These are phyloP conservation scores for Gelatoporia subvermispora DNA, from an alignment of 768 basidiomycete genomes.

Conservation along the genomic window DNA sequence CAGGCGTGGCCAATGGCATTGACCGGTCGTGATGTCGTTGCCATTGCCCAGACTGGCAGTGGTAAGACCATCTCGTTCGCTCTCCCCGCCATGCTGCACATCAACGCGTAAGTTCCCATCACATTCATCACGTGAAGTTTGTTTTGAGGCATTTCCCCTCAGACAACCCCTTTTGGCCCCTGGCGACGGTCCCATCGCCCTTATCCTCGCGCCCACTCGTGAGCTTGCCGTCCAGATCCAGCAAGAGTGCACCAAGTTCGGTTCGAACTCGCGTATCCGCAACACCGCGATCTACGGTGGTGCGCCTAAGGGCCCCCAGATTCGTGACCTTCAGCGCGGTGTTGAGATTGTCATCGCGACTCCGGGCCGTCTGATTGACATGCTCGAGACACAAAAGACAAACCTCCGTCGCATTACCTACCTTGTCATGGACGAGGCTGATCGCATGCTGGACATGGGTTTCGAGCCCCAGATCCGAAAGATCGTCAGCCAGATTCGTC, in stretches of 20 bases:
- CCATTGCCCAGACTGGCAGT: constrained; percentile 96
- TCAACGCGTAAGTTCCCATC: constrained; percentile 78
- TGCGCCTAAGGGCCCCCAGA: constrained; percentile 97
- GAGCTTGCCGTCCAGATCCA: constrained; percentile 99
- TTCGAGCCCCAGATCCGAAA: constrained; percentile 99
- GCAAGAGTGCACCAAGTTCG: constrained; percentile 98
- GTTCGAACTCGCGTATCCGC: constrained; percentile 90
- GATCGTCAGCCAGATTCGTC: constrained; percentile 94
- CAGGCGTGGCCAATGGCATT: constrained; percentile 99
- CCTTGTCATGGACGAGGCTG: constrained; percentile 98
- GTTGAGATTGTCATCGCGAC: constrained; percentile 99
- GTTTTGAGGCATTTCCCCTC: background rate
- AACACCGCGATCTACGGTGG: constrained; percentile 99
- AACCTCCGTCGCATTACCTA: constrained; percentile 96
- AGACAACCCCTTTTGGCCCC: constrained; percentile 90
- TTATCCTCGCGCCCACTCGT: constrained; percentile 95
- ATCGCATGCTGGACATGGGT: constrained; percentile 99
- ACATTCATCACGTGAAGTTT: constrained; percentile 10
- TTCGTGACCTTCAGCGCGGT: constrained; percentile 94
- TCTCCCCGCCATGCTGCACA: constrained; percentile 98
- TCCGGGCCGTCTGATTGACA: constrained; percentile 98
- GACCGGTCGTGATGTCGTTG: constrained; percentile 88
- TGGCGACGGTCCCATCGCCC: constrained; percentile 95
- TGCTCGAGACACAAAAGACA: constrained; percentile 95
- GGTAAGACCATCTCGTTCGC: constrained; percentile 99